These are phyloP conservation scores for Penicillium psychrofluorescens DNA, from an alignment of 495 filamentous ascomycete species.

Conservation along the genomic window DNA sequence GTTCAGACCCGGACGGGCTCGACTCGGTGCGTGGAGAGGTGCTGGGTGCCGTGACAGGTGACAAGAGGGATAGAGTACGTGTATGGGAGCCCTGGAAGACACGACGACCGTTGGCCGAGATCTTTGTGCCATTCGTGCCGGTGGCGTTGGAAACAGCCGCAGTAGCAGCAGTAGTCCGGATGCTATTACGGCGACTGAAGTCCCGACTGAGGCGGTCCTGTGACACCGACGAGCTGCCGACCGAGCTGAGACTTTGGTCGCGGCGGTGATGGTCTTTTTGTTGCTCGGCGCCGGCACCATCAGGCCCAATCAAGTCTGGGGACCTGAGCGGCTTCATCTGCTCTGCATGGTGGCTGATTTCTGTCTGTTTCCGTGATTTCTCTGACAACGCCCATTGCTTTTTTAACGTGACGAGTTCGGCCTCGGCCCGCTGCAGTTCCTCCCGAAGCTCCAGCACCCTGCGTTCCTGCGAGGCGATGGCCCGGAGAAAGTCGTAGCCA, in stretches of 20 bases:
- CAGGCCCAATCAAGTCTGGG: slow-evolving; percentile 17
- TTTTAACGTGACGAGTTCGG: slow-evolving; percentile 69
- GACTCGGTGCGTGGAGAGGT: background rate
- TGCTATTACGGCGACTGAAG: slow-evolving; percentile 41
- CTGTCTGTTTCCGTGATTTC: slow-evolving; percentile 65
- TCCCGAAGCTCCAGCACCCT: slow-evolving; percentile 85
- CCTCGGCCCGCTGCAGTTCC: slow-evolving; percentile 74
- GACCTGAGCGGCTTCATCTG: slow-evolving; percentile 51
- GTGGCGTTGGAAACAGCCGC: slow-evolving; percentile 5
- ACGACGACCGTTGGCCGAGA: slow-evolving; percentile 43
- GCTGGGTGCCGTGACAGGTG: slow-evolving; percentile 41
- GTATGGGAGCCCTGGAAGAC: slow-evolving; percentile 72
- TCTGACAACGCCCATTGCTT: slow-evolving; percentile 76
- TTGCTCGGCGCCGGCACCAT: background rate
- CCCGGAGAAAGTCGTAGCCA: slow-evolving; percentile 71
- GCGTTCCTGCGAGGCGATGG: slow-evolving; percentile 89
- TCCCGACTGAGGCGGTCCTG: slow-evolving; percentile 37
- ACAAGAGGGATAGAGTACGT: slow-evolving; percentile 74
- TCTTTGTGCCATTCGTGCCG: slow-evolving; percentile 18
- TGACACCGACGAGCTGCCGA: slow-evolving; percentile 22
- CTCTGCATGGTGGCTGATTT: slow-evolving; percentile 48
- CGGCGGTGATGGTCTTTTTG: slow-evolving; percentile 10
- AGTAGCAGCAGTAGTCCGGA: slow-evolving; percentile 24
- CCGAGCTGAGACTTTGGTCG: slow-evolving; percentile 25
- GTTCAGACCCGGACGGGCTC: slow-evolving; percentile 16